Conservation (phyloP, 192 early-diverging fungal genomes). For the Umbelopsis isabellina region DNA sequence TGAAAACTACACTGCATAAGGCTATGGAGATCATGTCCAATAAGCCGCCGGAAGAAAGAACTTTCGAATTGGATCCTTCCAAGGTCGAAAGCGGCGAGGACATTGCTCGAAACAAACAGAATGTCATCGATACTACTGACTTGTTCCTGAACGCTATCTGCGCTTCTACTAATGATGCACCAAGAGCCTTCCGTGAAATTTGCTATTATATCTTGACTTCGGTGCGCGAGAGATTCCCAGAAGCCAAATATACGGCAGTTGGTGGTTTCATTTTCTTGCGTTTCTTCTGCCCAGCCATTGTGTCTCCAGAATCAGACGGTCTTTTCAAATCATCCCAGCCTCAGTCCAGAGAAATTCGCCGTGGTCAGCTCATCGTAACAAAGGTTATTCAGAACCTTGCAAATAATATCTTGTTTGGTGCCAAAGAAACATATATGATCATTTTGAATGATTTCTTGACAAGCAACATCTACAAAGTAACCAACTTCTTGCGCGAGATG, state of each 20-base stretch:
- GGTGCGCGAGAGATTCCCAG: conserved; percentile 82
- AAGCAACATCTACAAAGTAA: conserved; percentile 80
- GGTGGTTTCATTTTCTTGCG: conserved; percentile 96
- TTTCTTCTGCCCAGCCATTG: conserved; percentile 95
- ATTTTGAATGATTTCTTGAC: conserved; percentile 88
- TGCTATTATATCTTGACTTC: conserved; percentile 80
- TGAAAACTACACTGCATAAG: conserved; percentile 81
- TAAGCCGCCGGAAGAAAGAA: conserved; percentile 67
- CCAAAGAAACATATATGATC: conserved; percentile 94
- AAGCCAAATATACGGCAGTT: conserved; percentile 83
- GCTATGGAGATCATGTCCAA: conserved; percentile 70
- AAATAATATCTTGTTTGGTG: conserved; percentile 93
- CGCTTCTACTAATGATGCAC: conserved; percentile 69
- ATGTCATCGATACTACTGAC: conserved; percentile 77
- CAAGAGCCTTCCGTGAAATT: conserved; percentile 74
- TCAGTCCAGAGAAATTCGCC: conserved; percentile 71
- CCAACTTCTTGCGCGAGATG: conserved; percentile 79
- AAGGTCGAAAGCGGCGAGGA: conserved; percentile 71
- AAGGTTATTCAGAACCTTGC: conserved; percentile 97
- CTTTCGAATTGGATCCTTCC: conserved; percentile 89
- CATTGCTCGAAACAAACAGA: conserved; percentile 72
- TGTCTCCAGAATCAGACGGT: conserved; percentile 84
- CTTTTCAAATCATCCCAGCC: conserved; percentile 63
- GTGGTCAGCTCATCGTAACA: conserved; percentile 87
- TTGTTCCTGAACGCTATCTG: conserved; percentile 86